phyloP scores from a whole-genome alignment of 352 stramenopile species.

The Pythium graminicola region DNA sequence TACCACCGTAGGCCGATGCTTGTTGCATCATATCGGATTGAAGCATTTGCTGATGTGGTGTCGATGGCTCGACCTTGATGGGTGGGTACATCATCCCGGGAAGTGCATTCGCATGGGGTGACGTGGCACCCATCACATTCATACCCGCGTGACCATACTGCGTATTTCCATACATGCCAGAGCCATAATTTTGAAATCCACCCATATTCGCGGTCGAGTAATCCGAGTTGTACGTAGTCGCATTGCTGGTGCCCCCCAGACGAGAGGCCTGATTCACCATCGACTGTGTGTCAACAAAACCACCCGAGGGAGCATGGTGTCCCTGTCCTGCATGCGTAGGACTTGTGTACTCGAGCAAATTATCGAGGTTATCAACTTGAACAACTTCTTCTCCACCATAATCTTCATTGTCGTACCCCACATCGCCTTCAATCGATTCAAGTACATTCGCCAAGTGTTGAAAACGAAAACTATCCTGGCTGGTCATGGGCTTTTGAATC shows the following conservation, averaged over 20 bases:
- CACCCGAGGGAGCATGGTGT: slow-evolving; percentile 17
- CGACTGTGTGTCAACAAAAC: slow-evolving; percentile 64
- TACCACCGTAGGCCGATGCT: slow-evolving; percentile 45
- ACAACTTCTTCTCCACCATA: slow-evolving; percentile 77
- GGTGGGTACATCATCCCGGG: slow-evolving; percentile 14
- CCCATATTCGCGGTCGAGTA: slow-evolving; percentile 4
- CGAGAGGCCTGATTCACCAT: slow-evolving; percentile 45
- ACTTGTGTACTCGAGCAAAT: slow-evolving; percentile 71
- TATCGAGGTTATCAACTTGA: slow-evolving; percentile 81
- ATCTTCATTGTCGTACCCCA: slow-evolving; percentile 79
- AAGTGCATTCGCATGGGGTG: background rate
- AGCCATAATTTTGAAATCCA: slow-evolving; percentile 16
- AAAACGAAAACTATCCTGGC: slow-evolving; percentile 82
- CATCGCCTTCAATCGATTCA: slow-evolving; percentile 75
- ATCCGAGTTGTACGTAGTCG: slow-evolving; percentile 6
- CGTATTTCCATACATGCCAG: slow-evolving; percentile 3
- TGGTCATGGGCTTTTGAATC: slow-evolving; percentile 84
- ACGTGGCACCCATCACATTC: slow-evolving; percentile 4
- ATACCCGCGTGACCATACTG: slow-evolving; percentile 9
- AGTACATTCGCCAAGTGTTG: slow-evolving; percentile 72
- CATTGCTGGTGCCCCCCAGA: background rate
- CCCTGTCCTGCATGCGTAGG: slow-evolving; percentile 19
- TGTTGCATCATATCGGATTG: slow-evolving; percentile 55
- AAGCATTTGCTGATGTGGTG: slow-evolving; percentile 24
- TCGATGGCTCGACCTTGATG: slow-evolving; percentile 34